Evolutionary conservation across 805 yeast species (phyloP), one percentile per base, ranked within the genome.

Genomic region (Candida easanensis): DNA sequence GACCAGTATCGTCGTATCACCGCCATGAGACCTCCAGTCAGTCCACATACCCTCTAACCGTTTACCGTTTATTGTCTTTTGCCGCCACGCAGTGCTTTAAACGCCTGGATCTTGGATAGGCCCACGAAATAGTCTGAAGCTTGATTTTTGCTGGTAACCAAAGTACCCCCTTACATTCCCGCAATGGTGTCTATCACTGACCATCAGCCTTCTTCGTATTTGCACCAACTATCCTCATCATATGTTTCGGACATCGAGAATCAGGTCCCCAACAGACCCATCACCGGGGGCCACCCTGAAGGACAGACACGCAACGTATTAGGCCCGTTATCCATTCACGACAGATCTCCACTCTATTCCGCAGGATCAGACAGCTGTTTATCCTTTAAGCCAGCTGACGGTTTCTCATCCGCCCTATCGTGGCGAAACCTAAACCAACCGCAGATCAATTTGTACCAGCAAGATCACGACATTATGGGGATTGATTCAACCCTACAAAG

Each of bases 401-500:
- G 14, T 13, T 26, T 36, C 16, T 28, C 32, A 2, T 33, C 23
- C 8, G 19, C 27, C n/a, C 30, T 36, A 2, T 28, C 31, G 8
- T 34, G 35, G 45, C 37, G 28, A n/a, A 8, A 27, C 7, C 7
- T 14, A 10, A 22, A 22, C 25, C 25, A 8, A 21, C 30, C 6
- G 14, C 34, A 31, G 17, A 5, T 33, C 26, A 32, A 20, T 32
- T 31, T 41, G 32, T 36, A 30, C 18, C 37, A 18, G 22, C 27
- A 26, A 7, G 30, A 41, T 32, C 36, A 26, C 6, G 14, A n/a
- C 2, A 32, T 36, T 10, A 37, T 16, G 21, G 40, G 40, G 10
- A 36, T 41, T 10, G 44, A 41, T 30, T 15, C 37, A 16, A 36
- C 44, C 4, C 44, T 41, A 10, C 27, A 35, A 7, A 39, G 43